A percentile compares a stretch with the other conserved stretches of the same genome.
phyloP scores from a whole-genome alignment of 2,329 filamentous ascomycete genomes.

The Fusarium sp. region DNA sequence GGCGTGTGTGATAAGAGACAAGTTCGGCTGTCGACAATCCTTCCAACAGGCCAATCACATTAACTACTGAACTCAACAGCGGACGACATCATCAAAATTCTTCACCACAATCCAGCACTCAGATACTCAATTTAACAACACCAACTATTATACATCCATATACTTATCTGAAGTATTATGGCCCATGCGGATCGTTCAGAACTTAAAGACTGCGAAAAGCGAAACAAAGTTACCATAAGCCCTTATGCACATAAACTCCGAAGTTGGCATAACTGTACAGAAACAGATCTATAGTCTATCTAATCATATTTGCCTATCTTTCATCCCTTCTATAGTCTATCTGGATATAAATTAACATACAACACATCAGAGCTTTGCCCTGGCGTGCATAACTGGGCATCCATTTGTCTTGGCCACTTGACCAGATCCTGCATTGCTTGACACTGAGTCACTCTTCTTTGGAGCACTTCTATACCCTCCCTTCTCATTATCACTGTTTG shows the following conservation, averaged over 20 bases:
- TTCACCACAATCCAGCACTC: neutral
- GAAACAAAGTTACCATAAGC: neutral
- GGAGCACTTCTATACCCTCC: conserved; percentile 4
- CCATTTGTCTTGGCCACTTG: neutral
- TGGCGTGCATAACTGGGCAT: neutral
- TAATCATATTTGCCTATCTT: neutral
- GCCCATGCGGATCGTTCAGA: too few relatives aligned
- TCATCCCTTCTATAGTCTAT: neutral
- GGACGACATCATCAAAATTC: neutral
- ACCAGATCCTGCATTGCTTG: neutral
- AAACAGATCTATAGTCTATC: neutral
- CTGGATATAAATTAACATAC: neutral
- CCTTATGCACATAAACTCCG: neutral
- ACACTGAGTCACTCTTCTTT: conserved; percentile 2
- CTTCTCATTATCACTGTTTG: conserved; percentile 3
- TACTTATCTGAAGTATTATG: neutral
- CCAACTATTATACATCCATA: neutral
- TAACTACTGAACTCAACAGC: neutral
- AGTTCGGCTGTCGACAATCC: neutral
- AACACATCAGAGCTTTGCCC: neutral
- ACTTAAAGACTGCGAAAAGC: neutral
- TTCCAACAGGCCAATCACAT: neutral
- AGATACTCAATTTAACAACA: neutral
- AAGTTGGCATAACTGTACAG: neutral
- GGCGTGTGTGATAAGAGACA: neutral